phyloP scores from a whole-genome alignment of 1,139 yeast species.

The Meyerozyma carpophila region DNA sequence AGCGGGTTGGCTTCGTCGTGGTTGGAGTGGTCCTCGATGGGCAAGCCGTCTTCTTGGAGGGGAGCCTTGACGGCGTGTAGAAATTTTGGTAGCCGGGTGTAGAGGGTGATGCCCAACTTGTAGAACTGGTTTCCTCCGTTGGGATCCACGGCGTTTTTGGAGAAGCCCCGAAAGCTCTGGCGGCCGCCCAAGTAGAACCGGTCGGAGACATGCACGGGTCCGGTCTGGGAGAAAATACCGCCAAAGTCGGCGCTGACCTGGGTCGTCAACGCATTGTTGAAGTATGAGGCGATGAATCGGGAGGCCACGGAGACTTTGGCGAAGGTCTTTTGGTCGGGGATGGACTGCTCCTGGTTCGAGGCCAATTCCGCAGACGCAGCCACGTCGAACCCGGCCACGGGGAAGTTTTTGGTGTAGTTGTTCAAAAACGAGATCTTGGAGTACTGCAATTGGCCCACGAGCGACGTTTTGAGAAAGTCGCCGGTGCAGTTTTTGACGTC shows the following conservation, averaged over 20 bases:
- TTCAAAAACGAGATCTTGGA: constrained; percentile 20
- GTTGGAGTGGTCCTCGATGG: neutral
- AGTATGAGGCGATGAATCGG: constrained; percentile 32
- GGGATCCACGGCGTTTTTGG: constrained; percentile 30
- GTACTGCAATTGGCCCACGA: constrained; percentile 23
- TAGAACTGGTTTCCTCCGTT: constrained; percentile 40
- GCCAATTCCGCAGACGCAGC: constrained; percentile 19
- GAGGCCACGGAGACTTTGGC: constrained; percentile 23
- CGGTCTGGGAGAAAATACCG: constrained; percentile 15
- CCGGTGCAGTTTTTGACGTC: constrained; percentile 26
- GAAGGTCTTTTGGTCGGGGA: constrained; percentile 18
- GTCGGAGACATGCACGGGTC: constrained; percentile 39
- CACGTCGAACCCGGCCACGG: constrained; percentile 22
- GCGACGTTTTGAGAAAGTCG: constrained; percentile 32
- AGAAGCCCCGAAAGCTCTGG: constrained; percentile 34
- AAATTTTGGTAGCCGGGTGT: constrained; percentile 29
- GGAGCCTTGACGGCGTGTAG: constrained; percentile 15
- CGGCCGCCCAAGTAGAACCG: constrained; percentile 47
- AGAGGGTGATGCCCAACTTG: constrained; percentile 29
- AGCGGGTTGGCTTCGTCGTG: constrained; percentile 32
- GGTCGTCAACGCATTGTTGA: constrained; percentile 33
- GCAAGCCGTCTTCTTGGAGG: neutral
- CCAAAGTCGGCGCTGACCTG: constrained; percentile 34
- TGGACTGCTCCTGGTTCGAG: neutral
- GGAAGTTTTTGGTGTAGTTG: constrained; percentile 24